Evolutionary conservation across 169 alveolate genomes (phyloP), one percentile per base, ranked within the genome.

Genomic region (Plasmodium cynomolgi): DNA sequence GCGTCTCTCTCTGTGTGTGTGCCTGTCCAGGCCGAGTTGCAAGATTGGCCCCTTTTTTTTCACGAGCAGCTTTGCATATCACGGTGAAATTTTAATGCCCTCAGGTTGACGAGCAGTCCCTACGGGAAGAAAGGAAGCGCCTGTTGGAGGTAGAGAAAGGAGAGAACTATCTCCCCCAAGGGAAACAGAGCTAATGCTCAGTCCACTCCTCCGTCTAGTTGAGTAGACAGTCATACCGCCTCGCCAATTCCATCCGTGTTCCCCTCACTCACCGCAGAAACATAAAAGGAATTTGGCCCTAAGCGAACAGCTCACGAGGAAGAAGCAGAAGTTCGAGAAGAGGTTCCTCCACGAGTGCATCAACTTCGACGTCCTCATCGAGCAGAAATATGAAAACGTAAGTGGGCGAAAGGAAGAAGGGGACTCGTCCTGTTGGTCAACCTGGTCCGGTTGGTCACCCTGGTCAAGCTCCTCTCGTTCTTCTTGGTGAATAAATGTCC

Each of bases 371-470:
- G 86, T 86, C 74, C 56, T 86, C 17, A 56, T 86, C 9, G 93
- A 86, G 71, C 93, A 86, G 44, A 86, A 74, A 77, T 56, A 86
- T 74, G 93, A 86, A 86, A 75, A 86, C 47, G 93, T 86, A 86
- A 31, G 56, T 34, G 29, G 33, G 34, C 15, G 31, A 7, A 44
- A 47, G n/a, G 23, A 6, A 9, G 23, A 54, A 9, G 17, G 47
- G 33, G 26, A 81, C 62, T 9, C 34, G n/a, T n/a, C n/a, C n/a
- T n/a, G n/a, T n/a, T n/a, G n/a, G n/a, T n/a, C n/a, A n/a, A n/a
- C n/a, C n/a, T n/a, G n/a, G n/a, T n/a, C n/a, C n/a, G n/a, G n/a
- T n/a, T n/a, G n/a, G n/a, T 3, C 62, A 13, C 62, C 62, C 62
- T 50, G 62, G 3, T 50, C 54, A 15, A 50, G 62, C 62, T 50